Evolutionary conservation across 306 rosid genomes (phyloP), one percentile per base, ranked within the genome.

Genomic region (Amphicarpaea edgeworthii): DNA sequence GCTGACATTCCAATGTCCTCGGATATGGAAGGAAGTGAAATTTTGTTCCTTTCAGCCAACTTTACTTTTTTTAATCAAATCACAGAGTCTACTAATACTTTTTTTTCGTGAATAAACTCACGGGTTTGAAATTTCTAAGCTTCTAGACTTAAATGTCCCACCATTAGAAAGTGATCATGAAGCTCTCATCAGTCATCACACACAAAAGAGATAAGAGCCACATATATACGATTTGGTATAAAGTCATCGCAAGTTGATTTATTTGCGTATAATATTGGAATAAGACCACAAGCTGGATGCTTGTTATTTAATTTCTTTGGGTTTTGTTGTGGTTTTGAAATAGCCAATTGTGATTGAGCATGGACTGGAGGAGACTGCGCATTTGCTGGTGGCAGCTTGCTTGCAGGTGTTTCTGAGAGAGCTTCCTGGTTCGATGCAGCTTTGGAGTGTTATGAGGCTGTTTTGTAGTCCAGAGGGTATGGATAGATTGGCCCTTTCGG

Each of bases 181-280:
- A 28, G 62, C 30, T 24, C 16, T 32, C 12, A 47, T 53, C n/a
- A n/a, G n/a, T n/a, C n/a, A n/a, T n/a, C 1, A 14, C 5, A 15
- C 5, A 47, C 0, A 46, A 2, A 17, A 34, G 72, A 34, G 26
- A 34, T 75, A 0, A 51, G 20, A 50, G 15, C 30, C 45, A 42
- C 58, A 49, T 3, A 51, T 15, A 49, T 3, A 51, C 21, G 45
- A 41, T 12, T 41, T 67, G 58, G 10, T 42, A 19, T 8, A 34
- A 70, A 70, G 64, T 57, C 70, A 17, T 55, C 0, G 11, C 10
- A 4, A 12, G 60, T 60, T 65, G 73, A 51, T 76, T 72, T 26
- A 28, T 16, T 3, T 76, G 2, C 49, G 42, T n/a, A n/a, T n/a
- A n/a, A n/a, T 26, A n/a, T 51, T 64, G 66, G 68, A 17, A 34